phyloP scores from a whole-genome alignment of 306 rosid species.

The Cyclanthera cordifolia region DNA sequence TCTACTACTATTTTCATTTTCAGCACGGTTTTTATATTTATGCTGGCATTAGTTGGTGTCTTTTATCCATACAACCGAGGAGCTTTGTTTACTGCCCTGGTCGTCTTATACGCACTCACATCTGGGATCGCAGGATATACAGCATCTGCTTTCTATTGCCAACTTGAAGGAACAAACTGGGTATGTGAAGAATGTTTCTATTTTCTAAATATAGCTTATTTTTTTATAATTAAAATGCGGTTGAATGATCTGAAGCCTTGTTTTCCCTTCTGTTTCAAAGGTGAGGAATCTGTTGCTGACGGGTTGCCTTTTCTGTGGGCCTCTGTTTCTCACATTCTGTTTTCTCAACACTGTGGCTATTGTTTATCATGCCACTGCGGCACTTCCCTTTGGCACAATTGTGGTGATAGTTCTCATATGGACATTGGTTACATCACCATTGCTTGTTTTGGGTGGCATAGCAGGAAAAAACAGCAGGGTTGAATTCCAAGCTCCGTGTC shows the following conservation, averaged over 20 bases:
- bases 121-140: conserved; percentile 95
- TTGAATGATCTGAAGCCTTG: conserved; percentile 7
- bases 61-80: conserved; percentile 96
- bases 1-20: conserved; percentile 21
- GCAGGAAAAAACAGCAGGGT: conserved; percentile 87
- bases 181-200: conserved; percentile 25
- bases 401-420: conserved; percentile 87
- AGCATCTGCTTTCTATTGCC: conserved; percentile 83
- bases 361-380: conserved; percentile 87
- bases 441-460: conserved; percentile 93
- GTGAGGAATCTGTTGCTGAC: conserved; percentile 85
- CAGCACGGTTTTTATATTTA: conserved; percentile 87
- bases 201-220: conserved; percentile 3
- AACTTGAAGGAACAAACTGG: conserved; percentile 90
- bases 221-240: background rate
- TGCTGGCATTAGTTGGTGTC: conserved; percentile 87
- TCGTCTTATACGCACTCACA: conserved; percentile 88
- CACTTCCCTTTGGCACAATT: conserved; percentile 92
- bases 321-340: conserved; percentile 84
- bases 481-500: conserved; percentile 89
- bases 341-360: conserved; percentile 96
- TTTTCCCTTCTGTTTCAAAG: conserved; percentile 31
- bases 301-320: conserved; percentile 96
- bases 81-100: conserved; percentile 87
- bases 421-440: conserved; percentile 85